These are phyloP conservation scores for Effrenium voratum DNA, from an alignment of 73 alveolate genomes.

Conservation along the genomic window DNA sequence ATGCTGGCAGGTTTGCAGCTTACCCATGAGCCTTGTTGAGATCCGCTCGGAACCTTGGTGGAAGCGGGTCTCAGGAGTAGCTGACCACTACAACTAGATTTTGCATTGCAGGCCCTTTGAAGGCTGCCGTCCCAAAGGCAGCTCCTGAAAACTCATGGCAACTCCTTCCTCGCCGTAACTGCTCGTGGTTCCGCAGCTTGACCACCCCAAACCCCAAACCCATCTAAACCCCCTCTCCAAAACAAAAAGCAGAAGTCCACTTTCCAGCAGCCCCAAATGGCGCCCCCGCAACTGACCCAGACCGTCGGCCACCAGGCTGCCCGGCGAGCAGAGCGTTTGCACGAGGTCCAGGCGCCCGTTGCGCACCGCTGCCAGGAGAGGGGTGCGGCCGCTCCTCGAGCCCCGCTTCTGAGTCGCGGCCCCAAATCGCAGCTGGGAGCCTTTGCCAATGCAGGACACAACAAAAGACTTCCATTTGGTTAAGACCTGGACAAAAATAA, in stretches of 20 bases:
- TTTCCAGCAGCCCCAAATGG: too few species aligned
- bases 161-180: background rate
- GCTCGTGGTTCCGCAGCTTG: background rate
- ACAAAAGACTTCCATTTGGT: background rate
- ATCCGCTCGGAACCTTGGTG: slow-evolving; percentile 71
- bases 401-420: background rate
- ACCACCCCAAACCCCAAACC: background rate
- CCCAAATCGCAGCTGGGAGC: background rate
- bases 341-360: slow-evolving; percentile 69
- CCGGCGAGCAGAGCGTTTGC: slow-evolving; percentile 79
- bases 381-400: slow-evolving; percentile 76
- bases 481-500: background rate
- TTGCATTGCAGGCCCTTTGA: too few species aligned
- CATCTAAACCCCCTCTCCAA: background rate
- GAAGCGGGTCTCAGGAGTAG: background rate
- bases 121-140: too few species aligned
- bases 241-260: background rate
- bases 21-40: slow-evolving; percentile 45
- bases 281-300: background rate
- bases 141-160: too few species aligned
- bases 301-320: too few species aligned
- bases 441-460: background rate
- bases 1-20: background rate
- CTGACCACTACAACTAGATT: too few species aligned
- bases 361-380: slow-evolving; percentile 86